Evolutionary conservation across 176 grass and related monocot genomes (phyloP).

Genomic region (Eleusine coracana): DNA sequence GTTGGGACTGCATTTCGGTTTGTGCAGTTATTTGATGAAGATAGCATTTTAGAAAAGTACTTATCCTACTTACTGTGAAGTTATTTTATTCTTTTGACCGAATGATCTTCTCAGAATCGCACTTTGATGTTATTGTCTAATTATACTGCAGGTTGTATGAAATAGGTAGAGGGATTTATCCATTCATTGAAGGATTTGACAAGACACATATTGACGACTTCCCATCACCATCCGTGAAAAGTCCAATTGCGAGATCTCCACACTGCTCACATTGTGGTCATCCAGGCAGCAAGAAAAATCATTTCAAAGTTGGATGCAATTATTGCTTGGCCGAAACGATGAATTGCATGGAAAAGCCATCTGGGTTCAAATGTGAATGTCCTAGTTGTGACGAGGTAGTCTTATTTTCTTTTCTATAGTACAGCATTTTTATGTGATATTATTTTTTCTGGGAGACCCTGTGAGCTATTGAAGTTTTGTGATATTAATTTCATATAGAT

Average conservation of each 20-base stretch:
- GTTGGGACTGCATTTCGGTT: slow-evolving; percentile 76
- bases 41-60: slow-evolving; percentile 78
- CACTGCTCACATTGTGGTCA: slow-evolving; percentile 92
- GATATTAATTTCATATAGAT: background rate
- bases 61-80: background rate
- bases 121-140: background rate
- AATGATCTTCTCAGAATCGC: slow-evolving; percentile 13
- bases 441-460: background rate
- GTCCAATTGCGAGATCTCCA: slow-evolving; percentile 41
- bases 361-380: slow-evolving; percentile 79
- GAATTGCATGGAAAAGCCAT: slow-evolving; percentile 73
- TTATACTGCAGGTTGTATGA: slow-evolving; percentile 68
- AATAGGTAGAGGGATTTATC: slow-evolving; percentile 64
- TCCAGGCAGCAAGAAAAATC: slow-evolving; percentile 81
- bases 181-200: slow-evolving; percentile 47
- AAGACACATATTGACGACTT: slow-evolving; percentile 51
- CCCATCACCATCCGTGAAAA: slow-evolving; percentile 48
- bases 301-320: slow-evolving; percentile 71
- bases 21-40: slow-evolving; percentile 67
- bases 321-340: slow-evolving; percentile 63
- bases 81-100: slow-evolving; percentile 10
- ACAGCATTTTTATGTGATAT: background rate
- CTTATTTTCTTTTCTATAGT: background rate
- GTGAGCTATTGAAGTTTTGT: background rate
- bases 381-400: slow-evolving; percentile 71